Evolutionary conservation across 495 filamentous ascomycete species (phyloP).

Genomic region (Trichoderma gamsii): DNA sequence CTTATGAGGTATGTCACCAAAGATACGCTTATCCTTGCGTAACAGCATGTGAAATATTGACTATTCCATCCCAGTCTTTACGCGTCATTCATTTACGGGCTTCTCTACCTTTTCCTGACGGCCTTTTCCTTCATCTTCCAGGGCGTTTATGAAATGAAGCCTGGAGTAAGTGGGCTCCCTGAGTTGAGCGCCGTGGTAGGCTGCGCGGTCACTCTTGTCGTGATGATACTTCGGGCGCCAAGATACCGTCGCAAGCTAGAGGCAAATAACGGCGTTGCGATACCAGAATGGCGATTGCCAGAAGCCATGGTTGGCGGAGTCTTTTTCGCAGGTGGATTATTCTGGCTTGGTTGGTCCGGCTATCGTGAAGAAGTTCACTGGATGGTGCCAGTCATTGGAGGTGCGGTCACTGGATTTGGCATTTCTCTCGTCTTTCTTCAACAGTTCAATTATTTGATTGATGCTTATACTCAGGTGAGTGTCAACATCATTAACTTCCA

Average conservation of each 20-base stretch:
- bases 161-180: slow-evolving; percentile 19
- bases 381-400: slow-evolving; percentile 47
- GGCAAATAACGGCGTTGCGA: slow-evolving; percentile 43
- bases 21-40: background rate
- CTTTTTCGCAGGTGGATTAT: slow-evolving; percentile 55
- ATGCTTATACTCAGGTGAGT: slow-evolving; percentile 43
- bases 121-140: slow-evolving; percentile 55
- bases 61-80: slow-evolving; percentile 43
- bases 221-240: background rate
- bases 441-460: slow-evolving; percentile 59
- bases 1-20: background rate
- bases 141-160: slow-evolving; percentile 45
- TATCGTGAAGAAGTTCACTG: slow-evolving; percentile 34
- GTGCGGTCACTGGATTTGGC: slow-evolving; percentile 49
- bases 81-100: slow-evolving; percentile 50
- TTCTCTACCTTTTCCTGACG: slow-evolving; percentile 58
- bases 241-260: slow-evolving; percentile 33
- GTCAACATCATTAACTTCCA: background rate
- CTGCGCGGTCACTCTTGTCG: background rate
- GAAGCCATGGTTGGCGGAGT: slow-evolving; percentile 52
- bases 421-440: slow-evolving; percentile 54
- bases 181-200: background rate
- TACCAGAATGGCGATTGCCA: slow-evolving; percentile 53
- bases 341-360: slow-evolving; percentile 62
- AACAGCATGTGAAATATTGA: too few species aligned